These are phyloP conservation scores for Aspergillus japonicus DNA, from an alignment of 2,329 filamentous ascomycete genomes.

Conservation along the genomic window DNA sequence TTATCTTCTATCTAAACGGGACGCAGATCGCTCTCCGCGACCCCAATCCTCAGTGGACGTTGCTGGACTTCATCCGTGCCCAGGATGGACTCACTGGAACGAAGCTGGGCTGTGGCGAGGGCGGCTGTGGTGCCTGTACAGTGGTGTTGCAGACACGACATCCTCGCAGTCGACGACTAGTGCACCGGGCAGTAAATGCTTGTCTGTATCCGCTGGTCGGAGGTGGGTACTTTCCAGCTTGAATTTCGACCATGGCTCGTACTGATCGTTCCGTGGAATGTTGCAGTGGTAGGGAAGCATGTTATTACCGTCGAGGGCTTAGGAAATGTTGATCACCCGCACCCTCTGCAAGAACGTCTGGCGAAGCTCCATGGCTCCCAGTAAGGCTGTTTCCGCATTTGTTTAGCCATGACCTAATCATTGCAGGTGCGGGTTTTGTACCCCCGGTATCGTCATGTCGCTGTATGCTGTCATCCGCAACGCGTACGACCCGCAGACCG, in stretches of 20 bases:
- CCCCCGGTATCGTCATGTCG: conserved; percentile 81
- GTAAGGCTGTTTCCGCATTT: neutral
- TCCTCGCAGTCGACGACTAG: conserved; percentile 70
- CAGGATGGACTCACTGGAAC: conserved; percentile 79
- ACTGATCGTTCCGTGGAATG: conserved; percentile 2
- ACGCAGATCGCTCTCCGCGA: conserved; percentile 64
- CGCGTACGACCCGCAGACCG: conserved; percentile 67
- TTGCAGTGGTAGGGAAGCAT: conserved; percentile 78
- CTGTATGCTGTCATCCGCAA: conserved; percentile 51
- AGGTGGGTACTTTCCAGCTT: conserved; percentile 15
- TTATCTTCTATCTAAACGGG: conserved; percentile 85
- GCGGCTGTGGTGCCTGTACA: conserved; percentile 86
- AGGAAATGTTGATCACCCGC: conserved; percentile 73
- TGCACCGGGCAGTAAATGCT: conserved; percentile 85
- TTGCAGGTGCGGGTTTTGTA: conserved; percentile 71
- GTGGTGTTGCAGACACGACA: conserved; percentile 55
- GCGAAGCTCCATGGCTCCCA: conserved; percentile 85
- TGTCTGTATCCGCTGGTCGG: conserved; percentile 84
- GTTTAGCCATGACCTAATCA: neutral
- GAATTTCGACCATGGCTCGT: neutral
- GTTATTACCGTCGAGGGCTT: conserved; percentile 91
- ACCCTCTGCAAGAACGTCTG: conserved; percentile 80
- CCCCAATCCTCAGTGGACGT: conserved; percentile 79
- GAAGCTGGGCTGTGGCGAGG: conserved; percentile 71
- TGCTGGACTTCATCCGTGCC: conserved; percentile 68